A percentile compares a stretch with the other conserved stretches of the same genome.
Evolutionary conservation across 768 basidiomycete species (phyloP).

Genomic region (Harrya chromipes): DNA sequence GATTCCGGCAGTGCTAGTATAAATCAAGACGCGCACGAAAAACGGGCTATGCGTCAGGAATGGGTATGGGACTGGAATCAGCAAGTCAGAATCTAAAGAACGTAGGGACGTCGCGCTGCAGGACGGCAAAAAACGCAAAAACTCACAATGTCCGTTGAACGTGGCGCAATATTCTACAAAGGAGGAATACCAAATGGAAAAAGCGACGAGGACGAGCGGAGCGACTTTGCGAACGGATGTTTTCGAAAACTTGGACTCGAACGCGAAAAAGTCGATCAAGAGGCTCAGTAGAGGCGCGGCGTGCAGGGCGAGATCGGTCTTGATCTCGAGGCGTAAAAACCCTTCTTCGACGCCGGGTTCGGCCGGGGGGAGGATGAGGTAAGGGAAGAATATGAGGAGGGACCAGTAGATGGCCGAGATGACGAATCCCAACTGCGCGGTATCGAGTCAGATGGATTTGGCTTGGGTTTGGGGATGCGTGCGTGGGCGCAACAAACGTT

Average conservation of each 20-base stretch:
- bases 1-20: constrained; percentile 47
- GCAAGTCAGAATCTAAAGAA: neutral
- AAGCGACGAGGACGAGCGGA: constrained; percentile 17
- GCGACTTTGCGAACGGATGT: constrained; percentile 9
- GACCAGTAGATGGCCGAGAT: constrained; percentile 69
- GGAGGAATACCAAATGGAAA: constrained; percentile 48
- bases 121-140: neutral
- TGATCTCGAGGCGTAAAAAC: constrained; percentile 45
- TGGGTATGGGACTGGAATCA: constrained; percentile 69
- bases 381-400: constrained; percentile 51
- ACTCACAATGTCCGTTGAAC: constrained; percentile 62
- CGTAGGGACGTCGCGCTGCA: neutral
- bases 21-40: constrained; percentile 54
- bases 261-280: constrained; percentile 62
- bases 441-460: neutral
- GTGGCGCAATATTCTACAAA: constrained; percentile 69
- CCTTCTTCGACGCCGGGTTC: constrained; percentile 3
- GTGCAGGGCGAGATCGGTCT: constrained; percentile 64
- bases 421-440: constrained; percentile 39
- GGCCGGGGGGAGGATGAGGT: constrained; percentile 45
- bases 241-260: constrained; percentile 55
- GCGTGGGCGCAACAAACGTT: neutral
- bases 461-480: neutral
- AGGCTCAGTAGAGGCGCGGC: constrained; percentile 56
- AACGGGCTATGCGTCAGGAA: constrained; percentile 66